Percentiles rank a stretch among this genome's conserved stretches.
phyloP scores from a whole-genome alignment of 2,329 filamentous ascomycete genomes.

The Pseudogymnoascus sp. region DNA sequence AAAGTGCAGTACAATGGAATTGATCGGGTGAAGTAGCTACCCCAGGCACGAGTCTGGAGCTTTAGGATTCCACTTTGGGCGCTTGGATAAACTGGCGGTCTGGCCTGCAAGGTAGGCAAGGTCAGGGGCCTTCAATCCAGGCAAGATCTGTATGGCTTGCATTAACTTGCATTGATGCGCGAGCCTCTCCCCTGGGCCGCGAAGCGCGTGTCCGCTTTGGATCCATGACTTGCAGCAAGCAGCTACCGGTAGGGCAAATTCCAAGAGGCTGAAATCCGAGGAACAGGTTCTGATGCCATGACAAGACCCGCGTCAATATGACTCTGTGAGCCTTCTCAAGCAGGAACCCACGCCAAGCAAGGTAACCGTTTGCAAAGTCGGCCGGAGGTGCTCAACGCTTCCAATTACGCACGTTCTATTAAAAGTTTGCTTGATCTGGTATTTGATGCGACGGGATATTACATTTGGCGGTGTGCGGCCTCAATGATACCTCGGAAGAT shows the following conservation, averaged over 20 bases:
- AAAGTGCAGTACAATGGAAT: background rate
- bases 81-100: constrained; percentile 26
- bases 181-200: background rate
- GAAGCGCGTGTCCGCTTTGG: background rate
- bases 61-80: constrained; percentile 4
- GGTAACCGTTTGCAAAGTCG: constrained; percentile 5
- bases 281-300: background rate
- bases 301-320: background rate
- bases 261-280: background rate
- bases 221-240: background rate
- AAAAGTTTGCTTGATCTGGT: constrained; percentile 5
- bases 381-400: background rate
- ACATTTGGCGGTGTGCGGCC: constrained; percentile 6
- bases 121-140: constrained; percentile 19
- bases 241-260: background rate
- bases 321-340: background rate
- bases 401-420: background rate
- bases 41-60: background rate
- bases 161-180: constrained; percentile 7
- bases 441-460: constrained; percentile 5
- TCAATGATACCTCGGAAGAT: constrained; percentile 1
- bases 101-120: constrained; percentile 20
- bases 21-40: background rate
- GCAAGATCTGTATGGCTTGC: constrained; percentile 8
- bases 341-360: constrained; percentile 7